Percentiles rank a stretch among this genome's conserved stretches.
phyloP scores from a whole-genome alignment of 768 basidiomycete species.

The Suillus ampliporus region DNA sequence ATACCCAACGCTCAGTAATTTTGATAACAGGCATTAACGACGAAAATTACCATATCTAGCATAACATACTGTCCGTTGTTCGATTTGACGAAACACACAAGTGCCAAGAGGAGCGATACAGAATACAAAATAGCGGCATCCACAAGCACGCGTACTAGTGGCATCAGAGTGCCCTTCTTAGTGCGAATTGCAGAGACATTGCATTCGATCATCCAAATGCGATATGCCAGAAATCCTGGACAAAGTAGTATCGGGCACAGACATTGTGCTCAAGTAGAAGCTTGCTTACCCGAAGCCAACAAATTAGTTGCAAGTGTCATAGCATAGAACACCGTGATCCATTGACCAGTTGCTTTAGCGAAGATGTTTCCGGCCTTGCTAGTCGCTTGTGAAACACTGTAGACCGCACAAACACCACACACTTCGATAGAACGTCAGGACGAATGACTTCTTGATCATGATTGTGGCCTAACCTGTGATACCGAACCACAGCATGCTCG shows the following conservation, averaged over 20 bases:
- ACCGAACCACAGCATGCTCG: neutral
- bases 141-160: slow-evolving; percentile 10
- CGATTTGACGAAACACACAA: slow-evolving; percentile 5
- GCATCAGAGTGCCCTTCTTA: neutral
- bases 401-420: neutral
- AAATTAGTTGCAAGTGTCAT: slow-evolving; percentile 7
- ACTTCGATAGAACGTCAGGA: neutral
- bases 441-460: neutral
- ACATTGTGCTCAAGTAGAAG: neutral
- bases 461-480: slow-evolving; percentile 1
- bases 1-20: neutral
- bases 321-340: slow-evolving; percentile 7
- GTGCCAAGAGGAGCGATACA: slow-evolving; percentile 9
- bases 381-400: slow-evolving; percentile 4
- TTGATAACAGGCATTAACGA: neutral
- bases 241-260: neutral
- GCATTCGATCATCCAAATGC: slow-evolving; percentile 12
- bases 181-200: neutral
- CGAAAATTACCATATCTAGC: slow-evolving; percentile 6
- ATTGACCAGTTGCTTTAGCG: neutral
- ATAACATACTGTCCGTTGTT: slow-evolving; percentile 10
- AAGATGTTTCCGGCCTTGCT: slow-evolving; percentile 2
- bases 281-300: slow-evolving; percentile 9
- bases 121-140: slow-evolving; percentile 14
- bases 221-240: slow-evolving; percentile 5